Conservation (phyloP, 2,329 filamentous ascomycete species). For the Chaetothyriales sp. region DNA sequence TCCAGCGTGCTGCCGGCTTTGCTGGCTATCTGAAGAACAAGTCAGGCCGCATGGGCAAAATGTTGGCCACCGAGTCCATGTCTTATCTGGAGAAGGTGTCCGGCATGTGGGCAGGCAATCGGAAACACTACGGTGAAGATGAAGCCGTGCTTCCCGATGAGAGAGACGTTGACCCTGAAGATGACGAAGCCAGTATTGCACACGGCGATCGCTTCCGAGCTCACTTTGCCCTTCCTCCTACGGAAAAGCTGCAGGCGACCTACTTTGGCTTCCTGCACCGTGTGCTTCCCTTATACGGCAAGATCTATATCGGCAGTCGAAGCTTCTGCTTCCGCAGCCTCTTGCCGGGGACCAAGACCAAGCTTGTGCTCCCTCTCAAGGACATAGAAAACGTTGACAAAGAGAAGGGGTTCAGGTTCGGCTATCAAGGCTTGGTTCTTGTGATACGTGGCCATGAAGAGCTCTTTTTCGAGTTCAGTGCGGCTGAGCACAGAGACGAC, state of each 20-base stretch:
- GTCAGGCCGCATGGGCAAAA: slow-evolving; percentile 63
- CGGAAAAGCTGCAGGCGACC: slow-evolving; percentile 70
- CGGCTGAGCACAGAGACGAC: slow-evolving; percentile 67
- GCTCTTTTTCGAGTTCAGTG: slow-evolving; percentile 84
- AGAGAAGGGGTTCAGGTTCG: slow-evolving; percentile 85
- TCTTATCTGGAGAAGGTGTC: slow-evolving; percentile 94
- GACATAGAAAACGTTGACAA: slow-evolving; percentile 90
- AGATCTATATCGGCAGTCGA: slow-evolving; percentile 80
- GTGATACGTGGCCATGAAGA: slow-evolving; percentile 90
- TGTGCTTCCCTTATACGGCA: slow-evolving; percentile 82
- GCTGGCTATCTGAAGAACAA: slow-evolving; percentile 68
- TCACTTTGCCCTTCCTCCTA: slow-evolving; percentile 76
- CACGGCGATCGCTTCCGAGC: slow-evolving; percentile 59
- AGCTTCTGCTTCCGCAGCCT: slow-evolving; percentile 89
- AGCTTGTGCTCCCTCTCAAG: slow-evolving; percentile 75
- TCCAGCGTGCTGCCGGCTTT: slow-evolving; percentile 69
- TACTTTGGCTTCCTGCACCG: slow-evolving; percentile 89
- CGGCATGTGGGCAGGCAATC: slow-evolving; percentile 87
- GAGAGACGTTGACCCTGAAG: slow-evolving; percentile 38
- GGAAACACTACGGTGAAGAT: slow-evolving; percentile 70
- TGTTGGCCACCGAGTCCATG: slow-evolving; percentile 82
- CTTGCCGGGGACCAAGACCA: slow-evolving; percentile 75
- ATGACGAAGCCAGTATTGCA: slow-evolving; percentile 38
- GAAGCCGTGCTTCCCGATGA: slow-evolving; percentile 55
- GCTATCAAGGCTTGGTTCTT: slow-evolving; percentile 80